Percentiles rank a stretch among this genome's conserved stretches.
Evolutionary conservation across 345 rosid species (phyloP).

Genomic region (Rhizophora mangle): DNA sequence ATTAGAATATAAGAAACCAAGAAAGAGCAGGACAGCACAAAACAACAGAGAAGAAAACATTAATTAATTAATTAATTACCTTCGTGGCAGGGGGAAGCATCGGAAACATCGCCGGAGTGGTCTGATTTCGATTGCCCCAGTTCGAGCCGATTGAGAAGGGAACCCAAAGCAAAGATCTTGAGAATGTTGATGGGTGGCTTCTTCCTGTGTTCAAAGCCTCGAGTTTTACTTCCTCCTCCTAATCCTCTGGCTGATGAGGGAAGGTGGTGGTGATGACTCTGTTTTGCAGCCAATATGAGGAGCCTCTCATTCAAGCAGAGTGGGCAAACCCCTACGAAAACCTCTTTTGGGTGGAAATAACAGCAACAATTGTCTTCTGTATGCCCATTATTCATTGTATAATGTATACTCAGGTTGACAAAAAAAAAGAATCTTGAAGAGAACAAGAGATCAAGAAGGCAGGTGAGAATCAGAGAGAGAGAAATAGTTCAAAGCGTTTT

Average conservation of each 20-base stretch:
- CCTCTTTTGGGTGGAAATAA: slow-evolving; percentile 74
- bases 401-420: neutral
- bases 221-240: slow-evolving; percentile 13
- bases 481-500: neutral
- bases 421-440: neutral
- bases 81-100: slow-evolving; percentile 71
- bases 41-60: neutral
- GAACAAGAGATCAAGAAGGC: neutral
- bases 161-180: slow-evolving; percentile 70
- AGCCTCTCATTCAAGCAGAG: slow-evolving; percentile 86
- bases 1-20: too few relatives aligned
- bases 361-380: slow-evolving; percentile 58
- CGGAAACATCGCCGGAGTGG: slow-evolving; percentile 33
- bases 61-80: slow-evolving; percentile 33
- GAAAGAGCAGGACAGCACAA: neutral
- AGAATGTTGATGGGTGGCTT: slow-evolving; percentile 48
- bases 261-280: slow-evolving; percentile 27
- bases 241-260: slow-evolving; percentile 27
- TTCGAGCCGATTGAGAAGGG: slow-evolving; percentile 70
- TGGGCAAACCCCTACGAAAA: slow-evolving; percentile 68
- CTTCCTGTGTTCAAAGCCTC: slow-evolving; percentile 13
- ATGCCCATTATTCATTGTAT: slow-evolving; percentile 48
- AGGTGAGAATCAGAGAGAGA: neutral
- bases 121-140: slow-evolving; percentile 58
- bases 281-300: slow-evolving; percentile 67